Evolutionary conservation across 257 asterid species (phyloP), one percentile per base, ranked within the genome.

Genomic region (Petrea volubilis): DNA sequence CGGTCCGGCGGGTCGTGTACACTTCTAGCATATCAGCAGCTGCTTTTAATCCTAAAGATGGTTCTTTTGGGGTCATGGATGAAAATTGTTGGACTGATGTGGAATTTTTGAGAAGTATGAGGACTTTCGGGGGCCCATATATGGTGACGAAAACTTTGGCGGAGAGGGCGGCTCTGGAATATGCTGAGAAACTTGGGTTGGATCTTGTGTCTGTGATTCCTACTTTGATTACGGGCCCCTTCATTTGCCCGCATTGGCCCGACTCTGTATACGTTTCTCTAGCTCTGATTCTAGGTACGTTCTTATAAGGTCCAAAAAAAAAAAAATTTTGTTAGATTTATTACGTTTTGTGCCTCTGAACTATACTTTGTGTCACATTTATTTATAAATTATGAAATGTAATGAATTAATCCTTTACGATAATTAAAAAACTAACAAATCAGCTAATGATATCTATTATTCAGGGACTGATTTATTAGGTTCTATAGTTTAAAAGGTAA

Each of bases 171-270:
- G 84, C 74, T 33, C n/a, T 80, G 31, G 88, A 83, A 7, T 88
- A 78, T 67, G 83, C 69, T 0, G 80, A 78, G 70, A 70, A 75
- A 47, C 60, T 65, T 56, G 88, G 88, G 11, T 24, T 86, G 72
- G 87, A 86, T 78, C 44, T 88, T 72, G 84, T 88, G 8, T 67
- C 82, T 0, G 13, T 84, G 15, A 57, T 77, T 62, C 86, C 95
- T 34, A 29, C 86, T 1, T 79, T 78, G 83, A 78, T 83, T 14
- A 79, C 68, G 67, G 92, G 92, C 7, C 90, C 90, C 41, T 86
- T 88, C 70, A 34, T 88, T 20, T 75, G 78, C 17, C 67, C 86
- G 23, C 77, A 50, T 3, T 53, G 55, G 25, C 89, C 91, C 4
- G 70, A 72, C 41, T 68, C 91, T 0, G 85, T 81, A 15, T 28